Percentiles rank a stretch among this genome's conserved stretches.
phyloP scores from a whole-genome alignment of 148 eudicot species.

The Oxyria digyna region DNA sequence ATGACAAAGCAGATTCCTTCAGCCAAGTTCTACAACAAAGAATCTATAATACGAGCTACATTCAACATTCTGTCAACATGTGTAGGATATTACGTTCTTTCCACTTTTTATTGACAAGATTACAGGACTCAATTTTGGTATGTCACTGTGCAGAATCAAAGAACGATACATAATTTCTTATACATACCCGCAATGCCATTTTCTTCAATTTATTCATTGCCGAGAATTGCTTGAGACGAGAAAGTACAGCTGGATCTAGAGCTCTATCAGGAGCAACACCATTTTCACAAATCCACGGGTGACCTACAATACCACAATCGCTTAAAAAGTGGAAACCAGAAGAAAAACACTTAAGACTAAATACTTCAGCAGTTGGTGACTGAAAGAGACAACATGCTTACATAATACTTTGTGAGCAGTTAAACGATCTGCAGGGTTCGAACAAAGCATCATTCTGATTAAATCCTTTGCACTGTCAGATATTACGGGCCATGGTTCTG shows the following conservation, averaged over 20 bases:
- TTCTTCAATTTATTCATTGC: conserved; percentile 12
- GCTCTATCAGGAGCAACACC: conserved; percentile 11
- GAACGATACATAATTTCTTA: neutral
- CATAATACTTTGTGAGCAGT: conserved; percentile 12
- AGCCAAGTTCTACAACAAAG: neutral
- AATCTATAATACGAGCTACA: neutral
- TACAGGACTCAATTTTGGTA: neutral
- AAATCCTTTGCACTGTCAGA: conserved; percentile 93
- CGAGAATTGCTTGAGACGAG: conserved; percentile 10
- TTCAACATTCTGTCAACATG: neutral
- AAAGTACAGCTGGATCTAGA: conserved; percentile 11
- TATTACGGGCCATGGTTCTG: conserved; percentile 89
- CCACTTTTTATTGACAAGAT: neutral
- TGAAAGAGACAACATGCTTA: neutral
- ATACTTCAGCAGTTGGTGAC: neutral
- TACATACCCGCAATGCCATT: conserved; percentile 12
- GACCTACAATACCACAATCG: conserved; percentile 5
- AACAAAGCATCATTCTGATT: conserved; percentile 59
- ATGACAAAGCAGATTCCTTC: neutral
- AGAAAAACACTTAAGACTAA: neutral
- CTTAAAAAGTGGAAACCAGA: neutral
- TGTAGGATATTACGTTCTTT: neutral
- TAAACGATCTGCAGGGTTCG: conserved; percentile 5
- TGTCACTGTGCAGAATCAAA: neutral
- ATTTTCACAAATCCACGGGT: conserved; percentile 11